Base-by-base conservation (phyloP, 2,329 filamentous ascomycete genomes). In the Scedosporium dehoogii region DNA sequence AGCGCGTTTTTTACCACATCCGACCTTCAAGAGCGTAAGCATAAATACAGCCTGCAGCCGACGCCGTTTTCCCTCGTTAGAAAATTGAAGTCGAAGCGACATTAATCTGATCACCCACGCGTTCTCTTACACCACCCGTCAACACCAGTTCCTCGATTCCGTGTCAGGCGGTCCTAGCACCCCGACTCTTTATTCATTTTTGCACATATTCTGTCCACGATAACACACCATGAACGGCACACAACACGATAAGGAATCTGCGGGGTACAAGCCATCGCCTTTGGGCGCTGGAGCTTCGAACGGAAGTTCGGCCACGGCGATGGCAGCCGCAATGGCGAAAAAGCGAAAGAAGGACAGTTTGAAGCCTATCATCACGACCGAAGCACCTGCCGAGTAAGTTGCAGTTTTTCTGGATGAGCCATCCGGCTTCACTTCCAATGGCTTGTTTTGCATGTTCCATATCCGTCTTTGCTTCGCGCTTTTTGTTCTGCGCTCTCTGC, bases 331-430 rank as follows among this genome's bases (percentile, higher is more conserved):
- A 23, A 55, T 55, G 51, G 60, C 68, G 66, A 90, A 89, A 81
- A 91, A 91, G 81, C 82, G 87, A 71, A 87, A 88, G 79, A 91
- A 91, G 81, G 85, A 87, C 51, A 82, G 81, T 61, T 76, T 90
- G 67, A 89, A 90, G 76, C 88, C 88, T 69, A 90, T 91, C 71
- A 88, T 91, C 74, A 91, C 87, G 48, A 88, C 82, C 64, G 87
- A 90, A 69, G 77, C 73, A 74, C 78, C 75, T 71, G 74, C 69
- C 66, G 70, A 65, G 69, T 73, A 72, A 72, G 75, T 70, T 38
- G 33, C 33, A 12, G 4, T 38, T 12, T 56, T 16, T 42, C n/a
- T 25, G 23, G 12, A 23, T 55, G 51, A 1, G 51, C 57, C 66
- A 70, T 73, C 33, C 33, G 63, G 75, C 61, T 59, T 61, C 63